Evolutionary conservation across 2,329 filamentous ascomycete genomes (phyloP).

Genomic region (Biscogniauxia marginata): DNA sequence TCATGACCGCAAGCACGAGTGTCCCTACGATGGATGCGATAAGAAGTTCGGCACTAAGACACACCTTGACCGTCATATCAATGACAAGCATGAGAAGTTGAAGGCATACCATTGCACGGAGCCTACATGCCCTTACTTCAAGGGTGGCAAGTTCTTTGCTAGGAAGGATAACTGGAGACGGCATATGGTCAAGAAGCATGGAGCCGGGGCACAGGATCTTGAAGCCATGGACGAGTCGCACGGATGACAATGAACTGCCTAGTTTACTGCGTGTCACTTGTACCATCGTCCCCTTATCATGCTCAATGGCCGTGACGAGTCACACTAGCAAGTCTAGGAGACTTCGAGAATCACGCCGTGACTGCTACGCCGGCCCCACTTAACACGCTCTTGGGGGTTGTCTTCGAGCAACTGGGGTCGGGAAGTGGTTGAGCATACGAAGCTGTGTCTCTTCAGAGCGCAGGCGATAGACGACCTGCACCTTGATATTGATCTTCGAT

Average conservation of each 20-base stretch:
- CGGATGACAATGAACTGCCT: slow-evolving; percentile 10
- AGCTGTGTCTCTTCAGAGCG: neutral
- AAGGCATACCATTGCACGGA: slow-evolving; percentile 59
- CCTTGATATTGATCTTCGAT: neutral
- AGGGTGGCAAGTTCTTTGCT: slow-evolving; percentile 58
- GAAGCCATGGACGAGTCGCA: slow-evolving; percentile 27
- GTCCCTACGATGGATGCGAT: slow-evolving; percentile 44
- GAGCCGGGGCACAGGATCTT: slow-evolving; percentile 23
- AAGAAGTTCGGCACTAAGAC: slow-evolving; percentile 62
- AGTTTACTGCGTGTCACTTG: neutral
- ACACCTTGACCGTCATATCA: slow-evolving; percentile 60
- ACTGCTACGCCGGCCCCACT: neutral
- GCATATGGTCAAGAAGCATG: slow-evolving; percentile 61
- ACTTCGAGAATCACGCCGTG: neutral
- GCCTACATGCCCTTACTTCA: slow-evolving; percentile 55
- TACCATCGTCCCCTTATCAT: neutral
- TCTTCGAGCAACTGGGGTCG: neutral
- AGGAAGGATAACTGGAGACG: slow-evolving; percentile 63
- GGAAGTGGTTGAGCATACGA: neutral
- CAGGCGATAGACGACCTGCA: neutral
- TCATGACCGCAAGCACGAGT: slow-evolving; percentile 54
- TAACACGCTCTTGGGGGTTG: neutral
- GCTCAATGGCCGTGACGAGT: neutral
- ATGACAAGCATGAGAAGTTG: slow-evolving; percentile 60
- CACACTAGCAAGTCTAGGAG: neutral